Evolutionary conservation across 352 stramenopile genomes (phyloP).

Genomic region (Globisporangium iwayamae): DNA sequence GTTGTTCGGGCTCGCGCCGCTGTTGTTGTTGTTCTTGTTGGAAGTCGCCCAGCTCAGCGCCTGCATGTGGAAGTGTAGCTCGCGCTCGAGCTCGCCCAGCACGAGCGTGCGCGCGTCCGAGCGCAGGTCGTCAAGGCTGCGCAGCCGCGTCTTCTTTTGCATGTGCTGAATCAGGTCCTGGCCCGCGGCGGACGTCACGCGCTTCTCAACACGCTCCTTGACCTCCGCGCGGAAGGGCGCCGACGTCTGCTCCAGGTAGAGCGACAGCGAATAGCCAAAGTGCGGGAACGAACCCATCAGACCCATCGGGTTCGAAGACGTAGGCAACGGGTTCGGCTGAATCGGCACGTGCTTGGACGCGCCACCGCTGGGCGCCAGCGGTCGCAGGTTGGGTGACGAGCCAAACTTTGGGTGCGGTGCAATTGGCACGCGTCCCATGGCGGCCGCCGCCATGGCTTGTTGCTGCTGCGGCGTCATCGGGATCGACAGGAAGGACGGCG

Average conservation of each 20-base stretch:
- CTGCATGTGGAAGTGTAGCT: constrained; percentile 73
- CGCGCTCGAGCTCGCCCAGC: constrained; percentile 65
- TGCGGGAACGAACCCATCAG: constrained; percentile 53
- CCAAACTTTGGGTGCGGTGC: constrained; percentile 18
- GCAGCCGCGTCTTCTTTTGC: constrained; percentile 80
- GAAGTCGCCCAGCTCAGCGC: constrained; percentile 57
- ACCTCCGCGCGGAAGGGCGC: constrained; percentile 62
- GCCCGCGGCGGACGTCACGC: constrained; percentile 60
- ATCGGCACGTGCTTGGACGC: constrained; percentile 61
- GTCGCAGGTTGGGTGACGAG: constrained; percentile 16
- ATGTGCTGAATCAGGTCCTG: constrained; percentile 80
- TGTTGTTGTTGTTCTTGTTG: constrained; percentile 16
- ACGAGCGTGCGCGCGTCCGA: constrained; percentile 60
- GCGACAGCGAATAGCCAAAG: constrained; percentile 58
- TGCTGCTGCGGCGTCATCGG: constrained; percentile 2
- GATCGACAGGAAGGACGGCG: constrained; percentile 17
- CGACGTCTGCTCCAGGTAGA: constrained; percentile 76
- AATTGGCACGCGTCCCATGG: constrained; percentile 6
- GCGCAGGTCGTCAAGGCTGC: constrained; percentile 63
- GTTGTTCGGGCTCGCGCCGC: background rate
- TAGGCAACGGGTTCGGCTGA: constrained; percentile 76
- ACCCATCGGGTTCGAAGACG: constrained; percentile 62
- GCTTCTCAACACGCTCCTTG: constrained; percentile 72
- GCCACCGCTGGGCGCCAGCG: constrained; percentile 1
- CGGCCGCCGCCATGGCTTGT: background rate